Conservation (phyloP, 177 flowering plant genomes). For the Telopea speciosissima region DNA sequence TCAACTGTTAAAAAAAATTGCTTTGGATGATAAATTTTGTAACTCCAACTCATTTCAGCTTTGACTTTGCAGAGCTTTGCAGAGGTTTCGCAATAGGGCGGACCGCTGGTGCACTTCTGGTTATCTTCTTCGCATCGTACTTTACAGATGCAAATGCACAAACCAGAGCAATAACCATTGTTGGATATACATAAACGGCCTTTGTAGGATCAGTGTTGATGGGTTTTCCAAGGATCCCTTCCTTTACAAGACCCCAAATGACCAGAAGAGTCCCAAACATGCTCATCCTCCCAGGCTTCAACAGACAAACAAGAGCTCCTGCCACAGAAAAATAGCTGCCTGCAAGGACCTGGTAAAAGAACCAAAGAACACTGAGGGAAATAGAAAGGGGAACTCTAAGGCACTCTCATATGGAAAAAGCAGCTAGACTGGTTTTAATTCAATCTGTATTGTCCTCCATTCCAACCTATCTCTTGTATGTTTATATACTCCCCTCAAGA, state of each 20-base stretch:
- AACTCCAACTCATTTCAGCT: constrained; percentile 53
- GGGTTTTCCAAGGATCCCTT: constrained; percentile 76
- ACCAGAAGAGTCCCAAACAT: constrained; percentile 89
- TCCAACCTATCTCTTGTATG: too few species aligned
- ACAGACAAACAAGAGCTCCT: constrained; percentile 64
- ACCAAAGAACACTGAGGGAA: neutral
- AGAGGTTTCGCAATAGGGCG: constrained; percentile 72
- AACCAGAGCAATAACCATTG: constrained; percentile 71
- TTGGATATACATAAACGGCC: constrained; percentile 77
- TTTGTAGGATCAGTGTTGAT: constrained; percentile 56
- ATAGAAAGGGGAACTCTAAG: neutral
- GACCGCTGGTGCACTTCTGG: constrained; percentile 34
- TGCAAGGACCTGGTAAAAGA: constrained; percentile 70
- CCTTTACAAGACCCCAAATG: constrained; percentile 92
- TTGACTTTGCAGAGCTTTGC: constrained; percentile 73
- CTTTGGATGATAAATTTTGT: too few species aligned
- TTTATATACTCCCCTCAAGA: too few species aligned
- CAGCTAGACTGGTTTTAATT: too few species aligned
- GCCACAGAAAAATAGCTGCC: constrained; percentile 93
- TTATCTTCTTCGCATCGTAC: constrained; percentile 58
- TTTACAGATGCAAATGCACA: constrained; percentile 76
- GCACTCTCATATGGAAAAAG: too few species aligned
- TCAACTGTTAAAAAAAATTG: too few species aligned
- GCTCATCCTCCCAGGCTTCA: constrained; percentile 90
- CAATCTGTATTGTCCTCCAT: too few species aligned